Base-by-base conservation (phyloP, 1,284 basidiomycete genomes). In the Moesziomyces sp. region DNA sequence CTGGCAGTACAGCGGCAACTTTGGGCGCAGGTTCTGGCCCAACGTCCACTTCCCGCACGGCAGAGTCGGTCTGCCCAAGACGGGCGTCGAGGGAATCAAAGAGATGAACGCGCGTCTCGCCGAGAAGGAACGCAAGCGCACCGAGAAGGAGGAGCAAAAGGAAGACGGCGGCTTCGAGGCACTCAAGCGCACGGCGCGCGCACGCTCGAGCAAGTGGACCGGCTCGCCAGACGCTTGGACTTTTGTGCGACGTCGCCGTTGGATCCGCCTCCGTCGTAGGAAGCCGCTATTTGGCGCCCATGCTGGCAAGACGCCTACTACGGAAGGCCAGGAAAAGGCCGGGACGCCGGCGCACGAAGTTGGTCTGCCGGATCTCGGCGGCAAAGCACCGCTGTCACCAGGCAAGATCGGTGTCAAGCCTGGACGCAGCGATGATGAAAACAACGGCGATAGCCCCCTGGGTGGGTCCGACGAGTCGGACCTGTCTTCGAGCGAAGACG, bases 1-100 rank as follows among this genome's bases (percentile, higher is more conserved):
- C 28, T 83, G 82, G 82, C 81, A 83, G 65, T 83, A 83, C 58
- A 74, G 75, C 43, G 74, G 77, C 53, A 75, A 74, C 49, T 83
- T 83, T 52, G 78, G 79, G 18, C 59, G 73, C 16, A 49, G 71
- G 11, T 68, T 74, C 63, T 73, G 70, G 66, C 63, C 66, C 47
- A 66, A 74, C 19, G 28, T 69, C 43, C 60, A 72, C 40, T 77
- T 71, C 23, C 72, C 60, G 19, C 69, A 73, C 38, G 67, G 67
- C 28, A 50, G 55, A n/a, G 18, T 69, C 4, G 69, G 74, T 1
- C 4, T 79, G 40, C 77, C 77, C 21, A 68, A 73, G 48, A 66
- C 70, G 5, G 67, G 71, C 24, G 61, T 46, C 1, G 60, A 73
- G 11, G 78, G 77, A 13, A 62, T 68, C n/a, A 43, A 38, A 13